Evolutionary conservation across 2,329 filamentous ascomycete species (phyloP).

Genomic region (Claviceps fusiformis): DNA sequence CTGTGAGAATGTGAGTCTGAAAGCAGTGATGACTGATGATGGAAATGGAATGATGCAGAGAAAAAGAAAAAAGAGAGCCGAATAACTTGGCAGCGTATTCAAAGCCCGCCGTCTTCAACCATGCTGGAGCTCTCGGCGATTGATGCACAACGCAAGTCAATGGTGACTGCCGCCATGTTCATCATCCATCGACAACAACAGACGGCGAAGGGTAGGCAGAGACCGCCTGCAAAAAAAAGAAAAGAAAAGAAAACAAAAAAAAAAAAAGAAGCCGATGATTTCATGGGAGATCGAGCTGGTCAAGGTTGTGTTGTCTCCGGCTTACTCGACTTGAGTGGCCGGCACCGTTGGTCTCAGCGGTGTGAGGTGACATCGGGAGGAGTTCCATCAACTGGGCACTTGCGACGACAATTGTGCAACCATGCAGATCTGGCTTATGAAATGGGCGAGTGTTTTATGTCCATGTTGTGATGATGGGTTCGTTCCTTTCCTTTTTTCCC

Average conservation of each 20-base stretch:
- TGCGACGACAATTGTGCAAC: constrained; percentile 1
- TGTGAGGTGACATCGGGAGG: constrained; percentile 1
- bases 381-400: constrained; percentile 1
- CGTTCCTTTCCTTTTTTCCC: no score
- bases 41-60: neutral
- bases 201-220: neutral
- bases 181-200: neutral
- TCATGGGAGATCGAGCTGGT: neutral
- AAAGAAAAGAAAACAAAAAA: no score
- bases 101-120: neutral
- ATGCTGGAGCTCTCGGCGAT: neutral
- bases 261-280: neutral
- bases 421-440: neutral
- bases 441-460: neutral
- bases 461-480: constrained; percentile 1
- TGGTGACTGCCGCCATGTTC: neutral
- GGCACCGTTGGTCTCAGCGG: neutral
- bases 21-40: neutral
- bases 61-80: neutral
- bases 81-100: neutral
- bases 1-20: neutral
- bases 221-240: neutral
- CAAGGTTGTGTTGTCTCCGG: neutral
- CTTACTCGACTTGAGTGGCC: neutral
- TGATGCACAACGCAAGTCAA: constrained; percentile 1